These are phyloP conservation scores for Hypoxylon fragiforme DNA, from an alignment of 495 filamentous ascomycete genomes.

Conservation along the genomic window DNA sequence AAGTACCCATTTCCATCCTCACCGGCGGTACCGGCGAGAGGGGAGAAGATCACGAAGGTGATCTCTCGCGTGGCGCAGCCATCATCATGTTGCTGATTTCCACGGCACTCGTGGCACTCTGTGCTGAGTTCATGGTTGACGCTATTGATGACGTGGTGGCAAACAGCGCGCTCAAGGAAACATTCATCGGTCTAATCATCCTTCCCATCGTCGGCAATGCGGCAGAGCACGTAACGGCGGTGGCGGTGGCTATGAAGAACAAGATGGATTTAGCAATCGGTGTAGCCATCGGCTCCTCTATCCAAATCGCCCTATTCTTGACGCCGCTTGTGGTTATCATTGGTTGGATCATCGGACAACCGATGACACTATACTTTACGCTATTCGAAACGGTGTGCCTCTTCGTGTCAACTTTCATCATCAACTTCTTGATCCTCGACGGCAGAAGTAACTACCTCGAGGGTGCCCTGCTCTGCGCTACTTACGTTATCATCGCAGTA, in stretches of 20 bases:
- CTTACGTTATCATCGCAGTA: constrained; percentile 78
- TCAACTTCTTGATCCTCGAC: constrained; percentile 88
- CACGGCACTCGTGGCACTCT: constrained; percentile 79
- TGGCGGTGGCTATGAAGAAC: constrained; percentile 87
- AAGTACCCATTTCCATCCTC: constrained; percentile 40
- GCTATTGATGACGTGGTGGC: constrained; percentile 73
- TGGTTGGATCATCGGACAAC: constrained; percentile 81
- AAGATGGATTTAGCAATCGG: constrained; percentile 96
- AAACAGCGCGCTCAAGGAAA: constrained; percentile 65
- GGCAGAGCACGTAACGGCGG: constrained; percentile 88
- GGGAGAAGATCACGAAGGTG: constrained; percentile 50
- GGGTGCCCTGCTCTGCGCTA: constrained; percentile 77
- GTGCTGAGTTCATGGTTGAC: constrained; percentile 85
- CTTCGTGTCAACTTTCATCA: constrained; percentile 84
- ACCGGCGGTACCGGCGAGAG: constrained; percentile 41
- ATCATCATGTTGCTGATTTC: constrained; percentile 73
- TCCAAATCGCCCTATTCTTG: constrained; percentile 88
- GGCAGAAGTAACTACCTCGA: constrained; percentile 89
- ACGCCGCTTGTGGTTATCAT: constrained; percentile 86
- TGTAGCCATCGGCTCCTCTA: constrained; percentile 83
- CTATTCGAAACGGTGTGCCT: constrained; percentile 87
- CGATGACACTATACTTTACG: constrained; percentile 90
- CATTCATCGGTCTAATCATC: constrained; percentile 87
- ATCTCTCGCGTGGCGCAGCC: constrained; percentile 74
- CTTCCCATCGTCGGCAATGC: constrained; percentile 91